These are phyloP conservation scores for Porcisia deanei DNA, from an alignment of 208 protist species.

Conservation along the genomic window DNA sequence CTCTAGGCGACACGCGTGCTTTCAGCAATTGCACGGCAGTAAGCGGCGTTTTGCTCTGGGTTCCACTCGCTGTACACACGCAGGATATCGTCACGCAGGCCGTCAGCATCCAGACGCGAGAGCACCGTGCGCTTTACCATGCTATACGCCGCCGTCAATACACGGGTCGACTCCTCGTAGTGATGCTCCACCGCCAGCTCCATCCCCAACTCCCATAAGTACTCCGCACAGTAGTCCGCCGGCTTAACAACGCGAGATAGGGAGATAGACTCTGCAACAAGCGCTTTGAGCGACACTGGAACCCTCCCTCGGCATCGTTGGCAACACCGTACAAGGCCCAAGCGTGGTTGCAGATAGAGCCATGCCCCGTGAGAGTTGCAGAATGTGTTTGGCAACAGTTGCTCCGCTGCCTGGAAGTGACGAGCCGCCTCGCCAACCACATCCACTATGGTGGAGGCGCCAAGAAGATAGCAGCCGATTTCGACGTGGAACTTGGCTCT, in stretches of 20 bases:
- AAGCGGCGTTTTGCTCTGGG: conserved; percentile 53
- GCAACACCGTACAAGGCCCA: conserved; percentile 59
- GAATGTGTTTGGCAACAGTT: conserved; percentile 39
- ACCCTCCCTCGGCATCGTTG: conserved; percentile 24
- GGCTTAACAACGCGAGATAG: conserved; percentile 46
- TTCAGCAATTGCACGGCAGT: conserved; percentile 30
- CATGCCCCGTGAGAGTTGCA: conserved; percentile 47
- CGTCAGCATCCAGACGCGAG: conserved; percentile 38
- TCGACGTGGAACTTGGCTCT: conserved; percentile 66
- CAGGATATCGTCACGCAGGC: conserved; percentile 45
- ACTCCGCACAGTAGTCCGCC: conserved; percentile 65
- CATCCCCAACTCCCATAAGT: conserved; percentile 78
- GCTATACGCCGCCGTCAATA: conserved; percentile 42
- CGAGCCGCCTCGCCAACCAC: conserved; percentile 38
- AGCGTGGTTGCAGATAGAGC: conserved; percentile 63
- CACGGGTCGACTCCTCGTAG: conserved; percentile 42
- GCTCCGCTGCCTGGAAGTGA: conserved; percentile 52
- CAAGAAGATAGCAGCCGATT: conserved; percentile 69
- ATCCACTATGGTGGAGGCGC: conserved; percentile 27
- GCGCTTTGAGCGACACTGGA: conserved; percentile 31
- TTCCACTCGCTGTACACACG: conserved; percentile 63
- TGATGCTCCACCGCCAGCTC: conserved; percentile 52
- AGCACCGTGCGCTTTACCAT: conserved; percentile 43
- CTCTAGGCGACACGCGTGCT: background rate
- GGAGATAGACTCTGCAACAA: conserved; percentile 50